Base-by-base conservation (phyloP, 805 yeast genomes). In the Starmerella geochares region DNA sequence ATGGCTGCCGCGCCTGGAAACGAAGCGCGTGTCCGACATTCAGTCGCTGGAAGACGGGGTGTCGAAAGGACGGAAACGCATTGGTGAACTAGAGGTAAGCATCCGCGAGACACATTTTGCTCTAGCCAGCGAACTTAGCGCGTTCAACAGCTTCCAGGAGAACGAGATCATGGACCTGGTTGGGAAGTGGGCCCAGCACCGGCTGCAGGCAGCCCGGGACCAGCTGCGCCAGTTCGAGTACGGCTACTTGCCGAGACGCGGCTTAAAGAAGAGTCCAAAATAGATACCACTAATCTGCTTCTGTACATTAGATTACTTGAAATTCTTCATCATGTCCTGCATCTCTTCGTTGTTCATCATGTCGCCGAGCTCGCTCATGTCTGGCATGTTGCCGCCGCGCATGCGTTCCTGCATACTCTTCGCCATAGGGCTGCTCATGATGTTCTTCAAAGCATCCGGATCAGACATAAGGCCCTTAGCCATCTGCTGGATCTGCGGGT, bases 401-500 rank as follows among this genome's bases (percentile, higher is more conserved):
- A 86, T 71, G 52, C 73, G 77, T 57, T 79, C 78, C 40, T 95
- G 95, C 95, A 88, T 84, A 64, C 81, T 82, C 62, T 79, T 79
- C 24, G 87, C 63, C 58, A 80, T 77, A 17, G 96, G 96, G 66
- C 86, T 83, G 66, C 70, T 77, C 85, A 88, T 77, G 63, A 88
- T 68, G 44, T 79, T 78, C 53, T 70, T 72, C 72, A 87, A 68
- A 43, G 92, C 86, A 31, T 70, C 74, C 32, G 96, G 96, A 64
- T 87, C 80, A 47, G 79, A 77, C 95, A 86, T 85, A 79, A 86
- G 73, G 62, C 77, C 76, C 67, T 83, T 88, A 39, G 95, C 95
- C 65, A 87, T 87, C 66, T 81, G 83, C 82, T 82, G 82, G 54
- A 90, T 67, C 67, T 81, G 90, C n/a, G 98, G 98, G 67, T 88